Base-by-base conservation (phyloP, 495 filamentous ascomycete genomes). In the Lasiosphaeria ovina region DNA sequence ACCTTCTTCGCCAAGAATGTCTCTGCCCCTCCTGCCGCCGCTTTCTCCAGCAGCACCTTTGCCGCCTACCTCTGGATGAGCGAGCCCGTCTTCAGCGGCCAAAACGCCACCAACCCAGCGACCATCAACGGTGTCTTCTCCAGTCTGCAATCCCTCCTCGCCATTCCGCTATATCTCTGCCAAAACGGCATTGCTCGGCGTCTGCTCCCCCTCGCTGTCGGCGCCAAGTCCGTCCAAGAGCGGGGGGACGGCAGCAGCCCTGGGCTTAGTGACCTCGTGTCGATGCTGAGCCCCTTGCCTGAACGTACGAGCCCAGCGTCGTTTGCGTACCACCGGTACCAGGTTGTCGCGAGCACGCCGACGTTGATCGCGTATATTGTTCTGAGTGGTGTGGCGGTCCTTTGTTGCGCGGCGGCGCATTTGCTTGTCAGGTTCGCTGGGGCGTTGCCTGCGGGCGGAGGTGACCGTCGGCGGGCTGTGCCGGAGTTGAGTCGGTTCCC, bases 151-250 rank as follows among this genome's bases (percentile, higher is more conserved):
- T 24, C 53, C 0, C 34, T 61, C 1, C 52, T 61, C 7, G 45
- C 59, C 47, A 52, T 50, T 1, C 59, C 59, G 12, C 59, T 61
- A 1, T 56, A 51, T 10, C 54, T 56, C 35, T 61, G 59, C 35
- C 59, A 61, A 35, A 61, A 56, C 36, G 59, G 59, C 3, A n/a
- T 61, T 6, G 59, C 59, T 0, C 42, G 59, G 0, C 52, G 59
- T 4, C 7, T 61, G 24, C 12, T 61, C 1, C 52, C 59, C 6
- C 2, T 50, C 0, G 34, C 47, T 1, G 4, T 38, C n/a, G 53
- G 52, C 16, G 3, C 52, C 31, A 57, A 61, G 59, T 51, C 52
- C 14, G 11, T n/a, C 2, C 5, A 14, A 14, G 8, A 14, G 11
- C 44, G 2, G 6, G 24, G 24, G 24, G 24, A 24, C n/a, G 2